Evolutionary conservation across 2,329 filamentous ascomycete genomes (phyloP).

Genomic region (Alternaria postmessia): DNA sequence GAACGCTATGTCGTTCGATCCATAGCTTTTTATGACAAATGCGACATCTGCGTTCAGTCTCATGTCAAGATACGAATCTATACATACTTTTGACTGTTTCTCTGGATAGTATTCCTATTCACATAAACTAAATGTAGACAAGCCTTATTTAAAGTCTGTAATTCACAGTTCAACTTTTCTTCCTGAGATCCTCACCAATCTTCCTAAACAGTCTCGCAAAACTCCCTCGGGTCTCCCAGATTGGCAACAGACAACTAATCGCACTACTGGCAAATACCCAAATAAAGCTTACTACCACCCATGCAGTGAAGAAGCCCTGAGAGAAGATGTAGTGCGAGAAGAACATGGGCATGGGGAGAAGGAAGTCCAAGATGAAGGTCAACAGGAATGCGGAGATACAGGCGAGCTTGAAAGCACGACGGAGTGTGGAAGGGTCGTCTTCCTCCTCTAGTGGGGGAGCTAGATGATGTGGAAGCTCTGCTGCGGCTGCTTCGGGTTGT

Average conservation of each 20-base stretch:
- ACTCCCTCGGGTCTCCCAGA: slow-evolving; percentile 53
- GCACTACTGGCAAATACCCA: slow-evolving; percentile 54
- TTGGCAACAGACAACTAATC: slow-evolving; percentile 53
- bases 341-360: slow-evolving; percentile 55
- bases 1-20: neutral
- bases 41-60: neutral
- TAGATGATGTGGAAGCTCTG: slow-evolving; percentile 27
- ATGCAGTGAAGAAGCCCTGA: slow-evolving; percentile 52
- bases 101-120: neutral
- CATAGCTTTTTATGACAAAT: neutral
- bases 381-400: slow-evolving; percentile 49
- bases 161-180: neutral
- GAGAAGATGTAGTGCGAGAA: slow-evolving; percentile 53
- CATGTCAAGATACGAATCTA: neutral
- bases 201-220: slow-evolving; percentile 28
- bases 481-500: slow-evolving; percentile 1
- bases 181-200: slow-evolving; percentile 21
- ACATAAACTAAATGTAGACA: neutral
- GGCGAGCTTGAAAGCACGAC: slow-evolving; percentile 49
- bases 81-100: too few species aligned
- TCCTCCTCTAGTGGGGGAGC: slow-evolving; percentile 26
- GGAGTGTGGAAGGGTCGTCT: slow-evolving; percentile 43
- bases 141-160: neutral
- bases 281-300: slow-evolving; percentile 53
- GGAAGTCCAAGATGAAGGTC: slow-evolving; percentile 53